Base-by-base conservation (phyloP, 768 basidiomycete species). In the Gymnopilus junonius region DNA sequence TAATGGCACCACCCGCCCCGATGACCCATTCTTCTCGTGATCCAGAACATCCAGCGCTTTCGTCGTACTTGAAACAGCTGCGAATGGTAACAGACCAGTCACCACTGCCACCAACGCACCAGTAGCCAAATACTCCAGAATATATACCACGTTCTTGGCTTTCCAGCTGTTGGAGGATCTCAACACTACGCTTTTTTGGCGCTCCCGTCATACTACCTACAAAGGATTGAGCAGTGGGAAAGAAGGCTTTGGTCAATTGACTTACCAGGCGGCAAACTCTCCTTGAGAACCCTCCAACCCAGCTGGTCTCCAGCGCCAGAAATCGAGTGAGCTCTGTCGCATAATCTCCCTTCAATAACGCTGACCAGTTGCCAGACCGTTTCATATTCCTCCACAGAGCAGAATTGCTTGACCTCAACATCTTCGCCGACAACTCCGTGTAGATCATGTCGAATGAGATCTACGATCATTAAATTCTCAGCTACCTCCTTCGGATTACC, bases 381-480 rank as follows among this genome's bases (percentile, higher is more conserved):
- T 77, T 94, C 87, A 73, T 95, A 97, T 68, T 94, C 93, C 73
- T 98, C 96, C 12, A 97, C 87, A 1, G 77, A 76, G 73, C 96
- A 97, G 69, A 98, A 92, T 65, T 94, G 89, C 59, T 85, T 89
- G 6, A 97, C 94, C 12, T 83, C 73, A 8, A 99, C 95, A 58
- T 90, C 83, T 39, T 92, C 89, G 1, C 93, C 93, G 20, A 97
- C 85, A 58, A 91, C 89, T 31, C 87, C 87, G 67, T 96, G 88
- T 34, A 99, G 80, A 76, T 99, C 96, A 67, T 97, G 93, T 34
- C 95, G 87, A 69, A 97, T 97, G 51, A 99, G 86, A 73, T 98
- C 96, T 25, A 97, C 96, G 65, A 99, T 97, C 96, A 99, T 98
- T 60, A 99, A 76, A 73, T 99, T 99, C 79, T 98, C 96, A 0